Evolutionary conservation across 2,329 filamentous ascomycete genomes (phyloP), one percentile per base, ranked within the genome.

Genomic region (Aurifilum marmelostoma): DNA sequence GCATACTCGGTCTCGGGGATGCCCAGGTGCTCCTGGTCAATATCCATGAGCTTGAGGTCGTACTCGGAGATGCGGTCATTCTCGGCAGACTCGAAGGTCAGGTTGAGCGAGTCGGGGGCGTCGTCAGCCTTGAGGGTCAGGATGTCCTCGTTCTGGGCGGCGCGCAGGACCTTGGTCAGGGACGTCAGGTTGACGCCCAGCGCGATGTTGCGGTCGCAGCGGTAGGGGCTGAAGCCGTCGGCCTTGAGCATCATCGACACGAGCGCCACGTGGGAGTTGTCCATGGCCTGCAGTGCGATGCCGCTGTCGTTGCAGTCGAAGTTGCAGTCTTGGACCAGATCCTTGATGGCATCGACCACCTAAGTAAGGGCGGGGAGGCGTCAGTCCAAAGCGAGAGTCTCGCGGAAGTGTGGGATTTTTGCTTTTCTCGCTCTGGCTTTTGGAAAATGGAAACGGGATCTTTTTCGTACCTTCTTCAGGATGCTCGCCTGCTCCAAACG

Each of bases 241-340:
- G 95, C 92, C 84, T 96, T 96, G 80, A 99, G 92, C 87, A 97
- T 90, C 96, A 99, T 99, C 74, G 96, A 97, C 66, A 99, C 96
- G 67, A 99, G 92, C 72, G 96, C 96, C 76, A 99, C 96, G 83
- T 99, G 96, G 64, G 94, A 98, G 89, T 98, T 99, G 87, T 99
- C 96, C 97, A 99, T 99, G 78, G 96, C 96, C 83, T 99, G 96
- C 68, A 99, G 92, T 65, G 95, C 94, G 78, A 99, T 96, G 72
- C 96, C 96, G 67, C 93, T 95, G 87, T 99, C 97, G 91, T 98
- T 99, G 91, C 97, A 99, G 87, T 99, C 96, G 84, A 99, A 99
- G 85, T 99, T 99, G 90, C 96, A 99, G 84, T 99, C 96, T 83
- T 98, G 96, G 66, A 99, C 96, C 65, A 99, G 90, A 78, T 99